Conservation (phyloP, 805 yeast species). For the Candida coquimbonensis region DNA sequence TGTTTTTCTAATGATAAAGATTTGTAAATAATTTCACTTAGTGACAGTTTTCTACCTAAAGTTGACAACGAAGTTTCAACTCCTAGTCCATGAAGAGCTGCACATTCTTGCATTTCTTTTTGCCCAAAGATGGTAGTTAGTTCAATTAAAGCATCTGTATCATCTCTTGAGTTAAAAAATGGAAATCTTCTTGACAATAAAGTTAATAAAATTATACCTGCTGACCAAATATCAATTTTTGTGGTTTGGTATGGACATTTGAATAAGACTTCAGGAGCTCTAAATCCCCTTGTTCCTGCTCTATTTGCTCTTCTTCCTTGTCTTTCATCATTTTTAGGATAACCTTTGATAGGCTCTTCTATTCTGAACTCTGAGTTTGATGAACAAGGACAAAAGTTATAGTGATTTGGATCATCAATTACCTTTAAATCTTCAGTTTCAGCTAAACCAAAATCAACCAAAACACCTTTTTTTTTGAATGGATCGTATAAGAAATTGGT, state of each 20-base stretch:
- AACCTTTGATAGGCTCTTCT: conserved; percentile 43
- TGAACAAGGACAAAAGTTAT: conserved; percentile 48
- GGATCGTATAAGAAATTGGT: conserved; percentile 58
- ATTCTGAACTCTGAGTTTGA: conserved; percentile 24
- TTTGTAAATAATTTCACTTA: conserved; percentile 35
- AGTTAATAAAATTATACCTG: conserved; percentile 73
- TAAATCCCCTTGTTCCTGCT: conserved; percentile 89
- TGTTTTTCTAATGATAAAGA: conserved; percentile 40
- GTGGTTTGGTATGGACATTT: conserved; percentile 51
- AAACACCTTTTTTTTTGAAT: conserved; percentile 46
- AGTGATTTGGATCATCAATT: conserved; percentile 20
- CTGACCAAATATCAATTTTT: conserved; percentile 78
- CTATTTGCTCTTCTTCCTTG: conserved; percentile 91
- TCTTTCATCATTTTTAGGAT: conserved; percentile 80
- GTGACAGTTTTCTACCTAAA: conserved; percentile 24
- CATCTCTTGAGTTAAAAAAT: conserved; percentile 89
- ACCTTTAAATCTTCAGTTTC: conserved; percentile 35
- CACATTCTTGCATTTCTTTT: conserved; percentile 64
- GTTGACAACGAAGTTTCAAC: conserved; percentile 61
- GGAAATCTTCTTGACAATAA: conserved; percentile 79
- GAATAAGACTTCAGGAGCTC: conserved; percentile 67
- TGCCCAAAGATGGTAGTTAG: conserved; percentile 75
- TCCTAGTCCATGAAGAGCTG: conserved; percentile 82
- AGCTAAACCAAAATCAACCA: conserved; percentile 76
- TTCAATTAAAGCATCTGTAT: conserved; percentile 85